Evolutionary conservation across 495 filamentous ascomycete genomes (phyloP).

Genomic region (Neurospora terricola): DNA sequence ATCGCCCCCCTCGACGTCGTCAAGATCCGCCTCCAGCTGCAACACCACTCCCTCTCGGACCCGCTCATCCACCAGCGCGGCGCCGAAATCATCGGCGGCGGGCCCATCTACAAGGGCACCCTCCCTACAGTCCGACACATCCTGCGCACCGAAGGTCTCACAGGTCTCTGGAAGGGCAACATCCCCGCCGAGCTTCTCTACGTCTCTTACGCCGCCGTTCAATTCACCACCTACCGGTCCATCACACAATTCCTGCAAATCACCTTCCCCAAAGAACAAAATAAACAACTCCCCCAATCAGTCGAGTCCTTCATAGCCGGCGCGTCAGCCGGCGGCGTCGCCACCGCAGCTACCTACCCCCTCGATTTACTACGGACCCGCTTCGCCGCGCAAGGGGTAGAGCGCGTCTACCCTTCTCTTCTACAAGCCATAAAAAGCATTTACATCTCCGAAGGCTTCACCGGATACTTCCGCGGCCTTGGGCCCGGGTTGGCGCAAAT

Average conservation of each 20-base stretch:
- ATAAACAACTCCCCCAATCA: constrained; percentile 36
- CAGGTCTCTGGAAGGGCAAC: constrained; percentile 95
- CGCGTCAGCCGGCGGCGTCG: constrained; percentile 65
- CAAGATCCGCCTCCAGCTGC: constrained; percentile 92
- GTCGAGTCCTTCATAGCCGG: constrained; percentile 69
- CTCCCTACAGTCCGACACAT: constrained; percentile 68
- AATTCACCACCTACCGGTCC: constrained; percentile 84
- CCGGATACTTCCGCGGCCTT: constrained; percentile 81
- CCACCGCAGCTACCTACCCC: constrained; percentile 82
- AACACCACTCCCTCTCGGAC: constrained; percentile 69
- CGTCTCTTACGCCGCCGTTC: constrained; percentile 73
- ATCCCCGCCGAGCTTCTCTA: constrained; percentile 91
- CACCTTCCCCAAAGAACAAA: constrained; percentile 22
- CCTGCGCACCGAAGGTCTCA: constrained; percentile 65
- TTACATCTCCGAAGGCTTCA: constrained; percentile 55
- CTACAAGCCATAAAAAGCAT: constrained; percentile 61
- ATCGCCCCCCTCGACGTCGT: constrained; percentile 90
- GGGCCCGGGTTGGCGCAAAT: constrained; percentile 74
- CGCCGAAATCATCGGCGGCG: constrained; percentile 25
- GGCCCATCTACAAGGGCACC: constrained; percentile 72
- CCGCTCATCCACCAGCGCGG: constrained; percentile 40
- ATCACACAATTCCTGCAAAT: constrained; percentile 50
- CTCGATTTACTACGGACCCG: constrained; percentile 88
- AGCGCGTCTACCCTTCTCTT: constrained; percentile 67
- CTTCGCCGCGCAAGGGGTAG: constrained; percentile 88